A percentile compares a stretch with the other conserved stretches of the same genome.
phyloP scores from a whole-genome alignment of 371 early-diverging fungal genomes.

The Mucor saturninus region DNA sequence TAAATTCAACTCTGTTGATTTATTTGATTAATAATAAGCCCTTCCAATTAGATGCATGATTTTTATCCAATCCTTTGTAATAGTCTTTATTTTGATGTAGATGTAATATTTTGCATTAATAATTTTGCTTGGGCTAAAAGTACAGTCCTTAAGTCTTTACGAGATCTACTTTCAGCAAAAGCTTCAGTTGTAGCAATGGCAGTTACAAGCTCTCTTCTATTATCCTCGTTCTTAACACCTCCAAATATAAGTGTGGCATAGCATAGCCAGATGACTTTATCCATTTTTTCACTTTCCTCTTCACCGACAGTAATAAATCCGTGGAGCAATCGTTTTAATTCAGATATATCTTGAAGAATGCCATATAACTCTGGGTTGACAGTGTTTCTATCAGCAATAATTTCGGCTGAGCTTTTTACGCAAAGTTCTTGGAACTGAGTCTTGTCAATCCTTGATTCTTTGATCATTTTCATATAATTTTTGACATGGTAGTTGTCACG shows the following conservation, averaged over 20 bases:
- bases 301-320: constrained; percentile 4
- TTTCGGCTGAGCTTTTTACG: neutral
- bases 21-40: neutral
- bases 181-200: neutral
- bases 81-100: neutral
- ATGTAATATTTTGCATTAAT: constrained; percentile 6
- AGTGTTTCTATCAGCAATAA: constrained; percentile 9
- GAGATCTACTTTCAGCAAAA: neutral
- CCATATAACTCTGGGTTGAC: constrained; percentile 5
- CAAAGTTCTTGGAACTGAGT: constrained; percentile 12
- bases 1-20: no score
- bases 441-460: constrained; percentile 6
- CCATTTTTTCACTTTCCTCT: constrained; percentile 9
- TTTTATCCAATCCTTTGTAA: neutral
- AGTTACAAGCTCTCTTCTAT: neutral
- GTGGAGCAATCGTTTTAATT: constrained; percentile 8
- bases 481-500: constrained; percentile 1
- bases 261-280: constrained; percentile 12
- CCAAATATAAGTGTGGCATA: constrained; percentile 16
- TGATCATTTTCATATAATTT: constrained; percentile 5
- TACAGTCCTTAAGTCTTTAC: constrained; percentile 1
- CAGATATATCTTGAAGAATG: constrained; percentile 20
- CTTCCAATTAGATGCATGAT: neutral
- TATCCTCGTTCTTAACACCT: neutral
- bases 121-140: constrained; percentile 14